Conservation (phyloP, 352 stramenopile genomes). For the Globisporangium carolinianum region DNA sequence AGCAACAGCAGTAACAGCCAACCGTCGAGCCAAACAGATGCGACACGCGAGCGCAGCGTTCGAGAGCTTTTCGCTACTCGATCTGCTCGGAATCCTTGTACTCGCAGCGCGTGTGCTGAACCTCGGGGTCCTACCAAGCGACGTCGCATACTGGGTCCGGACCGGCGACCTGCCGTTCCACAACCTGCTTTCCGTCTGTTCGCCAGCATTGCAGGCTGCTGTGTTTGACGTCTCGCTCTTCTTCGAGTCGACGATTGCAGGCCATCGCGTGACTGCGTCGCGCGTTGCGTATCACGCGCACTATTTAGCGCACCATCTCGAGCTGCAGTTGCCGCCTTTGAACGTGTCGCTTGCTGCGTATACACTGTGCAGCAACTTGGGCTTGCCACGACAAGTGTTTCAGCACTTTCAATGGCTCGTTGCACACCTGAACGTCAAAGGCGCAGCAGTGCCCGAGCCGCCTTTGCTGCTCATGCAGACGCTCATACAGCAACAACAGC, state of each 20-base stretch:
- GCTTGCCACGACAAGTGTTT: slow-evolving; percentile 53
- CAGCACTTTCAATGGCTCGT: slow-evolving; percentile 66
- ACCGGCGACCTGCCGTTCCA: slow-evolving; percentile 56
- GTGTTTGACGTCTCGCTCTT: slow-evolving; percentile 49
- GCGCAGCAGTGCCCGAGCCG: slow-evolving; percentile 26
- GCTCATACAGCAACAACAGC: no score
- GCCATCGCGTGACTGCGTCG: slow-evolving; percentile 27
- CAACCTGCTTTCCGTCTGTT: slow-evolving; percentile 50
- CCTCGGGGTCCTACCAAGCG: slow-evolving; percentile 46
- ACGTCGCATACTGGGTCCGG: slow-evolving; percentile 57
- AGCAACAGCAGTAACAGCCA: background rate
- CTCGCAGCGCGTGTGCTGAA: slow-evolving; percentile 60
- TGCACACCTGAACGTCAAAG: slow-evolving; percentile 38
- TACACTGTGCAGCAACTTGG: slow-evolving; percentile 43
- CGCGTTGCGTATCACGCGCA: slow-evolving; percentile 43
- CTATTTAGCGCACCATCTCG: slow-evolving; percentile 67
- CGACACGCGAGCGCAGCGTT: slow-evolving; percentile 13
- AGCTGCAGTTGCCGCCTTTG: slow-evolving; percentile 57
- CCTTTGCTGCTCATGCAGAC: slow-evolving; percentile 18
- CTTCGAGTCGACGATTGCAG: slow-evolving; percentile 40
- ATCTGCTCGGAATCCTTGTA: slow-evolving; percentile 55
- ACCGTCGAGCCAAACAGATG: background rate
- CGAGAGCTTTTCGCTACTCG: slow-evolving; percentile 44
- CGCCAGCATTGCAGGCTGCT: slow-evolving; percentile 31
- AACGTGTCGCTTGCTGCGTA: slow-evolving; percentile 55